Percentiles rank a stretch among this genome's conserved stretches.
phyloP scores from a whole-genome alignment of 2,329 filamentous ascomycete genomes.

The Kalaharituber pfeilii region DNA sequence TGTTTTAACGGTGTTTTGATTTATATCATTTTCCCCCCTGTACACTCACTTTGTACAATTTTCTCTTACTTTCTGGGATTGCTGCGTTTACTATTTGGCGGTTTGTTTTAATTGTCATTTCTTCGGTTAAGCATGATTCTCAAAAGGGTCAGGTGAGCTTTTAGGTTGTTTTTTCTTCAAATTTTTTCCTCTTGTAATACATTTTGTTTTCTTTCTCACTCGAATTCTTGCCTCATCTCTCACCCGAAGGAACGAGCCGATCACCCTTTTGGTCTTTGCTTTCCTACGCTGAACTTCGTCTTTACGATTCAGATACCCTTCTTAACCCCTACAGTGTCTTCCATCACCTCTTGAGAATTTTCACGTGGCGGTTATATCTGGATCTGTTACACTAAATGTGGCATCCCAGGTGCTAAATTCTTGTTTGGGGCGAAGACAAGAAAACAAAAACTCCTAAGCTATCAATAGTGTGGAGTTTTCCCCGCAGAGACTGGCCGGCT shows the following conservation, averaged over 20 bases:
- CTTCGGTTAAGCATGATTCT: background rate
- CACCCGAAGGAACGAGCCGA: background rate
- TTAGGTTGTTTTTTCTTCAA: background rate
- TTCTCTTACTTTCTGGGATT: background rate
- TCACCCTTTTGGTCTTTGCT: background rate
- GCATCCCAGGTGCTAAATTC: background rate
- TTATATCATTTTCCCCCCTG: background rate
- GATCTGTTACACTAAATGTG: background rate
- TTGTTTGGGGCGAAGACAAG: too few species aligned
- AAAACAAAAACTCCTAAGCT: too few species aligned
- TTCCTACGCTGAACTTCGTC: background rate
- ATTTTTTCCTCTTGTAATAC: background rate
- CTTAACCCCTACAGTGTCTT: conserved; percentile 40
- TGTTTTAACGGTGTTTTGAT: background rate
- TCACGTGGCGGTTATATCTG: conserved; percentile 42
- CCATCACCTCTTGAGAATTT: conserved; percentile 81
- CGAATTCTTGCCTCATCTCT: background rate
- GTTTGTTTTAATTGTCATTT: background rate
- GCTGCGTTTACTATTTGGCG: background rate
- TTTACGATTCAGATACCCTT: background rate
- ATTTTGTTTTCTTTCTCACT: background rate
- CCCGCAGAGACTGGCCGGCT: too few species aligned
- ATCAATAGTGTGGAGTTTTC: too few species aligned
- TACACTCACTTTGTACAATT: background rate
- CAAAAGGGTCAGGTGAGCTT: background rate